Percentiles rank a stretch among this genome's conserved stretches.
Evolutionary conservation across 1,284 basidiomycete genomes (phyloP).

Genomic region (Xerocomus minutiporus): DNA sequence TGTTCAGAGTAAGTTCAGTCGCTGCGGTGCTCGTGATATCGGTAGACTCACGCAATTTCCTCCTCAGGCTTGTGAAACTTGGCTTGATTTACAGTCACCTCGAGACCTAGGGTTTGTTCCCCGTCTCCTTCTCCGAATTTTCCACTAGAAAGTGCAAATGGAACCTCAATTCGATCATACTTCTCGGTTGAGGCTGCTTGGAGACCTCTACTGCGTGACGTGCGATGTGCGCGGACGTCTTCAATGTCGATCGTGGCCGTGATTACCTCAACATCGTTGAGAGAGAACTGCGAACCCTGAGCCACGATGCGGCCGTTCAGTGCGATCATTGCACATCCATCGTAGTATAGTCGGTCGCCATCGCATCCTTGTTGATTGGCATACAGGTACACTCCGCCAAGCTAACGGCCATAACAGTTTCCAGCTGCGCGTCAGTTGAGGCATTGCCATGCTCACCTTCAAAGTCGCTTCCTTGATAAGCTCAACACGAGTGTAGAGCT

Average conservation of each 20-base stretch:
- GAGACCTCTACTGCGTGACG: constrained; percentile 78
- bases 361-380: constrained; percentile 99
- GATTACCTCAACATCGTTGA: constrained; percentile 94
- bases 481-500: constrained; percentile 87
- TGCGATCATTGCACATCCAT: constrained; percentile 94
- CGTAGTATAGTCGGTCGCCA: constrained; percentile 96
- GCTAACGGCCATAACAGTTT: constrained; percentile 40
- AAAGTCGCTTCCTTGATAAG: constrained; percentile 95
- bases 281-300: constrained; percentile 94
- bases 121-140: constrained; percentile 55
- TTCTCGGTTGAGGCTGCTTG: constrained; percentile 76
- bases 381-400: constrained; percentile 95
- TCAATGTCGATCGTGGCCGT: constrained; percentile 94
- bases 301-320: constrained; percentile 91
- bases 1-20: constrained; percentile 32
- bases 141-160: constrained; percentile 71
- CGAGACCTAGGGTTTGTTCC: constrained; percentile 48
- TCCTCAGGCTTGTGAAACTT: constrained; percentile 88
- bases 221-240: constrained; percentile 86
- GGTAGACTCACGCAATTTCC: constrained; percentile 82
- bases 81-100: constrained; percentile 50
- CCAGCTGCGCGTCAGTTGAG: background rate
- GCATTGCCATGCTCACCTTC: constrained; percentile 53
- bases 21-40: background rate
- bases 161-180: constrained; percentile 77